Evolutionary conservation across 176 grass and related monocot genomes (phyloP), one percentile per base, ranked within the genome.

Genomic region (Bonia amplexicaulis): DNA sequence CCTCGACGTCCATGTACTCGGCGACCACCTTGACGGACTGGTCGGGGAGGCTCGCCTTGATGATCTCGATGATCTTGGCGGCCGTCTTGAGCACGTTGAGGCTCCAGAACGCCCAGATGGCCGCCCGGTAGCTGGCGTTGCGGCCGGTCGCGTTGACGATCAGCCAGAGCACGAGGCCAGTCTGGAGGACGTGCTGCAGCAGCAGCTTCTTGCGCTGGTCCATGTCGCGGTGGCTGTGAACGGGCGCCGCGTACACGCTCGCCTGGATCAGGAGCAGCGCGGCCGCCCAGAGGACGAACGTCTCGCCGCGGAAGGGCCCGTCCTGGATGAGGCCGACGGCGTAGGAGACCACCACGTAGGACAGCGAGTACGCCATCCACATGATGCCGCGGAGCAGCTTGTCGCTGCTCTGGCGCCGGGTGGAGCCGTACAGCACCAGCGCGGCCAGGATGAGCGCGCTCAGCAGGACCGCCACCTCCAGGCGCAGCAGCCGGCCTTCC

Each of bases 141-240:
- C 51, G 44, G 80, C 85, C 89, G 73, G 66, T 78, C 49, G 86
- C 77, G 10, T 66, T 86, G 79, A 65, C 14, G 41, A 81, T 22
- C 59, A 92, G 83, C 82, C 87, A 86, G 33, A 86, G 83, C 42
- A 89, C 83, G 39, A 89, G 87, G 6, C 68, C 67, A 4, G 83
- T 82, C 83, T 92, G 82, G 31, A 92, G 86, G 55, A 92, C 61
- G 83, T 89, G 77, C 89, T 87, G 85, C 33, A 91, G 85, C 23
- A 91, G 89, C 62, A 87, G 75, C 85, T 87, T 91, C 85, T 90
- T 90, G 31, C 89, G 85, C 85, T 91, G 85, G 80, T 53, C 63
- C 0, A 91, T 61, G 71, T 93, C 85, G 71, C 76, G 77, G 77
- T 82, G 88, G 77, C 72, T 85, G 88, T 93, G 88, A 64, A 66